A percentile compares a stretch with the other conserved stretches of the same genome.
These are phyloP conservation scores for Trichoderma koningiopsis DNA, from an alignment of 2,329 filamentous ascomycete species.

Conservation along the genomic window DNA sequence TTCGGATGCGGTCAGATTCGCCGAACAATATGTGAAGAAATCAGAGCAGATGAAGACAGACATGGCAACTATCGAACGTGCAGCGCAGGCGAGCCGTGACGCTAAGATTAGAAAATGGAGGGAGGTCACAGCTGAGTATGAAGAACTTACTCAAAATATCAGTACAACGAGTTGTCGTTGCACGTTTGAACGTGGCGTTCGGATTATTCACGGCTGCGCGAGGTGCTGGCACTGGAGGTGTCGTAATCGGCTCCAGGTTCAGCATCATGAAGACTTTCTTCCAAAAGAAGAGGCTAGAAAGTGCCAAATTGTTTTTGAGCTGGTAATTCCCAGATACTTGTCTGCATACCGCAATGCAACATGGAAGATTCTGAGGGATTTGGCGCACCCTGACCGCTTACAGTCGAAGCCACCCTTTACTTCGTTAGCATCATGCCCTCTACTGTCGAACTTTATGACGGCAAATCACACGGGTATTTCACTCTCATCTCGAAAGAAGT, in stretches of 20 bases:
- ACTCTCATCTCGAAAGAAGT: slow-evolving; percentile 33
- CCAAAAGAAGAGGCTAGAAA: slow-evolving; percentile 29
- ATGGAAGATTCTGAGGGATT: slow-evolving; percentile 26
- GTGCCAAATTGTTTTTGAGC: slow-evolving; percentile 51
- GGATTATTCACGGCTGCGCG: slow-evolving; percentile 20
- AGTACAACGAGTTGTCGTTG: slow-evolving; percentile 27
- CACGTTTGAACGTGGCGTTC: neutral
- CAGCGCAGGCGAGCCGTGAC: neutral
- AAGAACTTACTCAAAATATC: slow-evolving; percentile 27
- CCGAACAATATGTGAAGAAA: neutral
- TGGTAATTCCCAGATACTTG: slow-evolving; percentile 51
- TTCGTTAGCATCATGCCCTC: neutral
- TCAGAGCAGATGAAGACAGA: neutral
- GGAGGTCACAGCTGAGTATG: slow-evolving; percentile 22
- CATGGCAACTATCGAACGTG: neutral
- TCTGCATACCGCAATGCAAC: slow-evolving; percentile 35
- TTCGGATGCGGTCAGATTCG: neutral
- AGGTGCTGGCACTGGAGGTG: slow-evolving; percentile 27
- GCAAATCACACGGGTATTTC: slow-evolving; percentile 15
- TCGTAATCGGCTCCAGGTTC: slow-evolving; percentile 29
- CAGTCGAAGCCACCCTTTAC: neutral
- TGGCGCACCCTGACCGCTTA: neutral
- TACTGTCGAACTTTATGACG: slow-evolving; percentile 8
- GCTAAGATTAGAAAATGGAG: slow-evolving; percentile 22
- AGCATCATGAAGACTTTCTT: slow-evolving; percentile 32